phyloP scores from a whole-genome alignment of 2,329 filamentous ascomycete species.

The Cladosporium velox region DNA sequence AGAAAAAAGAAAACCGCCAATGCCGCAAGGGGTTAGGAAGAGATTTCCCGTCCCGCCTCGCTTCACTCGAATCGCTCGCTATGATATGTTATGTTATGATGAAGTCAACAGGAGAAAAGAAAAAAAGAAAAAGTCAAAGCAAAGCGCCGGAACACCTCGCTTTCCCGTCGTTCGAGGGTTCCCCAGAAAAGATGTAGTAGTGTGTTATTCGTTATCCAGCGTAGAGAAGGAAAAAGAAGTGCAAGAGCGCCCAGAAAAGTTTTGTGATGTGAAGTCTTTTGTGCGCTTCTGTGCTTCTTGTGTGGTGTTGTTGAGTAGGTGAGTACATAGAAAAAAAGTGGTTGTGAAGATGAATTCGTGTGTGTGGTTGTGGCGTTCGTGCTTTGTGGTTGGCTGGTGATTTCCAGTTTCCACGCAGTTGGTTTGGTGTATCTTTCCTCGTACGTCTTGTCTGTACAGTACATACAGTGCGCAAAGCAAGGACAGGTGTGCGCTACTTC shows the following conservation, averaged over 20 bases:
- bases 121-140: background rate
- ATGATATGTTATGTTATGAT: background rate
- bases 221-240: background rate
- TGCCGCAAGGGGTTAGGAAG: background rate
- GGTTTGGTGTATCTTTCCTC: background rate
- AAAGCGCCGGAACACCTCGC: slow-evolving; percentile 1
- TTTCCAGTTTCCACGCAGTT: background rate
- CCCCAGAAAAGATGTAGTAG: background rate
- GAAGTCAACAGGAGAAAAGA: background rate
- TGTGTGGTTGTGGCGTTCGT: background rate
- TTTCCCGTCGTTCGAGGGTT: background rate
- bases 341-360: background rate
- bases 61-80: background rate
- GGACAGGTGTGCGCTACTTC: background rate
- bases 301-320: background rate
- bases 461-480: background rate
- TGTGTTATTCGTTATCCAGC: slow-evolving; percentile 13
- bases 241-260: background rate
- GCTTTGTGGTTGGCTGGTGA: background rate
- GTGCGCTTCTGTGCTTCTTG: background rate
- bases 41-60: background rate
- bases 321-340: slow-evolving; percentile 5
- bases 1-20: background rate
- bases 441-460: background rate
- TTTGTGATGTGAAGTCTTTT: background rate